Conservation (phyloP, 2,329 filamentous ascomycete genomes). For the Tolypocladium nubicola region DNA sequence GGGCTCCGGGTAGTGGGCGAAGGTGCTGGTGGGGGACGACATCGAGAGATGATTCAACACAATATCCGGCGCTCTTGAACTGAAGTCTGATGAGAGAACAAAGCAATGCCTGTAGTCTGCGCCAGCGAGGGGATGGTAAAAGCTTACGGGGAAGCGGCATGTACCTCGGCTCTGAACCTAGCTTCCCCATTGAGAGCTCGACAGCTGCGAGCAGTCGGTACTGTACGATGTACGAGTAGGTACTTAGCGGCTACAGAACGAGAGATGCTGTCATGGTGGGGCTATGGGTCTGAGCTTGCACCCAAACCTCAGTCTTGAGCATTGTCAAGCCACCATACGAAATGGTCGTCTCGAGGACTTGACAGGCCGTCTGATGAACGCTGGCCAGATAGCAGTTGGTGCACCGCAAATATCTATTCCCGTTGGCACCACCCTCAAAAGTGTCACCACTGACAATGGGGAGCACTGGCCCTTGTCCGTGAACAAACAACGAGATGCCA, state of each 20-base stretch:
- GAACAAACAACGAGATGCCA: background rate
- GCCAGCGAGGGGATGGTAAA: background rate
- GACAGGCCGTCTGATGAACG: too few relatives aligned
- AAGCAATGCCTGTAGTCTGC: background rate
- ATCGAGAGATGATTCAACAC: conserved; percentile 5
- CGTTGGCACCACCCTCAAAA: too few relatives aligned
- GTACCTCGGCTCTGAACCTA: background rate
- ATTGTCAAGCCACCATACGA: too few relatives aligned
- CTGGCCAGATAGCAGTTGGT: too few relatives aligned
- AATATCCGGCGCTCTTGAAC: background rate
- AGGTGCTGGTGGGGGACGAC: conserved; percentile 17
- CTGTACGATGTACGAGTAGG: too few relatives aligned
- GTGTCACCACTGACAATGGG: too few relatives aligned
- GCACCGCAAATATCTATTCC: too few relatives aligned
- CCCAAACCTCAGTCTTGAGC: too few relatives aligned
- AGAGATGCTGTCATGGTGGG: background rate
- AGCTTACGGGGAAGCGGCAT: background rate
- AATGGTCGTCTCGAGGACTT: too few relatives aligned
- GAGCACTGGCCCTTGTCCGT: background rate
- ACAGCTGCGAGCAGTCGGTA: background rate
- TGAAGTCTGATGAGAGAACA: background rate
- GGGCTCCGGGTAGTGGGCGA: conserved; percentile 32
- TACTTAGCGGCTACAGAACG: background rate
- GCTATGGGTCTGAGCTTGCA: background rate
- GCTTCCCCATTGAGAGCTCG: background rate